Percentiles rank a stretch among this genome's conserved stretches.
These are phyloP conservation scores for Osmanthus fragrans DNA, from an alignment of 257 asterid species.

Conservation along the genomic window DNA sequence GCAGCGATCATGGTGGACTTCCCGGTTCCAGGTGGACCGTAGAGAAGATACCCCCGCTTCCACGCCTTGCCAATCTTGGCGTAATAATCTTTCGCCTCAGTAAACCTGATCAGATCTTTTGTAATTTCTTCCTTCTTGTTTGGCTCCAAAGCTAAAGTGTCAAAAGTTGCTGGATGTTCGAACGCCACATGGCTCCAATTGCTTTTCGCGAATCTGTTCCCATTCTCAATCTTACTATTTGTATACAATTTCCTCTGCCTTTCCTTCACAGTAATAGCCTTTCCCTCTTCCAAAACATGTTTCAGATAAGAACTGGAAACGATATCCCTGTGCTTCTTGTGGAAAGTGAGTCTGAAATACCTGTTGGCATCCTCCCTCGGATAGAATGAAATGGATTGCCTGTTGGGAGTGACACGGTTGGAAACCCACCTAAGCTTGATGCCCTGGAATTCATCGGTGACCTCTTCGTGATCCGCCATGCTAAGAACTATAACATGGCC, in stretches of 20 bases:
- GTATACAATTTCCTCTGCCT: slow-evolving; percentile 29
- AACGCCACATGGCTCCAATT: slow-evolving; percentile 30
- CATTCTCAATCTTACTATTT: slow-evolving; percentile 21
- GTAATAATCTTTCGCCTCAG: slow-evolving; percentile 21
- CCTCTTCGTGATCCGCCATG: slow-evolving; percentile 27
- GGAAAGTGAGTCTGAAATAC: slow-evolving; percentile 23
- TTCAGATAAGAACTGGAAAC: slow-evolving; percentile 14
- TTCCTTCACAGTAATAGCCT: slow-evolving; percentile 14
- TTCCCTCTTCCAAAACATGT: slow-evolving; percentile 33
- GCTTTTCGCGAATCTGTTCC: not conserved
- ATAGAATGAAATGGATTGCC: slow-evolving; percentile 21
- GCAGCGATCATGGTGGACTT: slow-evolving; percentile 20
- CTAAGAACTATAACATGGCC: slow-evolving; percentile 21
- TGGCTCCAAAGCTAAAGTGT: slow-evolving; percentile 27
- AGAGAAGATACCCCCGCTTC: slow-evolving; percentile 27
- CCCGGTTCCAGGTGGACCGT: slow-evolving; percentile 17
- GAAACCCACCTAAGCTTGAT: slow-evolving; percentile 32
- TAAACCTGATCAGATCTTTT: slow-evolving; percentile 24
- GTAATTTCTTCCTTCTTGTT: slow-evolving; percentile 25
- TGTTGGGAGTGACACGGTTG: not conserved
- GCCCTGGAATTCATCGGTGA: slow-evolving; percentile 26
- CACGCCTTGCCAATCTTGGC: slow-evolving; percentile 36
- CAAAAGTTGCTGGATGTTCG: slow-evolving; percentile 30
- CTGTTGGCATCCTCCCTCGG: slow-evolving; percentile 25
- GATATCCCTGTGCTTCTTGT: slow-evolving; percentile 20